These are phyloP conservation scores for Pyrus hybrid DNA, from an alignment of 331 rosid species.

Conservation along the genomic window DNA sequence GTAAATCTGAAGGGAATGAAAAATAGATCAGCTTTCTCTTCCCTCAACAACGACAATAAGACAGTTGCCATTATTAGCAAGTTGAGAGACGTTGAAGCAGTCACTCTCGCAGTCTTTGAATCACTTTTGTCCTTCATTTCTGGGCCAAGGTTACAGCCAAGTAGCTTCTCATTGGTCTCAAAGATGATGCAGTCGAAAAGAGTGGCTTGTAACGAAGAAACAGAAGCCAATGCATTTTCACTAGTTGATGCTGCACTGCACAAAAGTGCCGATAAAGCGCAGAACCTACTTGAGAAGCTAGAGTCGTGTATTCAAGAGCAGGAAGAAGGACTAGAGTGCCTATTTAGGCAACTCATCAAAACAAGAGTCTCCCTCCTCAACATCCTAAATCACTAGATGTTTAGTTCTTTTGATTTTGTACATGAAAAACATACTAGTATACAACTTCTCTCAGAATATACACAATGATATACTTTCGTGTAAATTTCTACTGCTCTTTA, in stretches of 20 bases:
- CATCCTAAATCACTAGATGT: constrained; percentile 26
- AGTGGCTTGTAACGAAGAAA: constrained; percentile 12
- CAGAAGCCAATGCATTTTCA: constrained; percentile 8
- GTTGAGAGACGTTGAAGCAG: constrained; percentile 34
- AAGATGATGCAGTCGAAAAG: constrained; percentile 12
- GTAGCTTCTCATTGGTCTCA: no score
- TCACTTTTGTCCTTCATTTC: no score
- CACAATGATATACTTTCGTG: no score
- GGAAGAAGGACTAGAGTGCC: constrained; percentile 16
- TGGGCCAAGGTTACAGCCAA: no score
- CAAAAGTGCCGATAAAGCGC: not conserved
- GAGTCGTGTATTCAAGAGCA: constrained; percentile 22
- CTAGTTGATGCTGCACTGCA: constrained; percentile 11
- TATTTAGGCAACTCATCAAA: constrained; percentile 22
- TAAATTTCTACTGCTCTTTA: no score
- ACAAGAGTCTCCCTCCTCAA: constrained; percentile 29
- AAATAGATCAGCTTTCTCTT: not conserved
- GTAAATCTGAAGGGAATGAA: not conserved
- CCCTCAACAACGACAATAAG: not conserved
- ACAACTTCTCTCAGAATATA: not conserved
- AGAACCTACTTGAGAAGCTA: constrained; percentile 10
- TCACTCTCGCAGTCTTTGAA: not conserved
- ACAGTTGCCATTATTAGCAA: constrained; percentile 5
- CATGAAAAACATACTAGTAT: not conserved
- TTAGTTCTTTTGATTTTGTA: not conserved